Conservation (phyloP, 495 filamentous ascomycete species). For the Talaromyces ruber region DNA sequence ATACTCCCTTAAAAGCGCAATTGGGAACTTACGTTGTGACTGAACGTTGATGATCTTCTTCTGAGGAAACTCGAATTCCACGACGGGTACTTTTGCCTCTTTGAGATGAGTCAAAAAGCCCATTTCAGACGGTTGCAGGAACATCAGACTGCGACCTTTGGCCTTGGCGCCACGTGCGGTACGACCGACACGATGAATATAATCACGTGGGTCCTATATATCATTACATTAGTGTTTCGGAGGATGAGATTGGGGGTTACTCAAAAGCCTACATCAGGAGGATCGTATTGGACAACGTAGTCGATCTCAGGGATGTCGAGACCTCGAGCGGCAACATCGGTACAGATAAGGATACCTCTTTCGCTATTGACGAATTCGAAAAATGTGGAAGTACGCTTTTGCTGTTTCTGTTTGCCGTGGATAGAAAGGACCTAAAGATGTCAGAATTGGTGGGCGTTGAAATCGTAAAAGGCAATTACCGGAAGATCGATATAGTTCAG, state of each 20-base stretch:
- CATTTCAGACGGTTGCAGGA: constrained; percentile 85
- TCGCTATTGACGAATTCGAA: constrained; percentile 97
- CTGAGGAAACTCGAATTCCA: constrained; percentile 89
- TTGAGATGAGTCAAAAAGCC: constrained; percentile 90
- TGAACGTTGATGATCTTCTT: constrained; percentile 95
- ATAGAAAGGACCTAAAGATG: constrained; percentile 56
- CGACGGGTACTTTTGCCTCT: constrained; percentile 83
- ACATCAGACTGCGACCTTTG: constrained; percentile 79
- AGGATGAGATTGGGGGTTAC: constrained; percentile 79
- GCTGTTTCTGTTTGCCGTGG: constrained; percentile 95
- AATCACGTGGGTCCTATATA: constrained; percentile 80
- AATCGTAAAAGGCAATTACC: constrained; percentile 55
- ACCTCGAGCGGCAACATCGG: constrained; percentile 90
- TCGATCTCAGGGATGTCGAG: constrained; percentile 58
- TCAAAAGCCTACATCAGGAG: constrained; percentile 6
- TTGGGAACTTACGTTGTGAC: constrained; percentile 70
- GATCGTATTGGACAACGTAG: constrained; percentile 1
- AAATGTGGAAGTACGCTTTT: constrained; percentile 94
- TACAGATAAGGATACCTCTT: constrained; percentile 86
- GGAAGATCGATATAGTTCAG: constrained; percentile 95
- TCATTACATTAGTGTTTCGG: constrained; percentile 73
- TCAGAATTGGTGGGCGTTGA: constrained; percentile 92
- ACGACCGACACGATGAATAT: constrained; percentile 95
- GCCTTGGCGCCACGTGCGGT: constrained; percentile 81
- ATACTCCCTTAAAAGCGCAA: not conserved